These are phyloP conservation scores for Termitomyces sp. DNA, from an alignment of 768 basidiomycete genomes.

Conservation along the genomic window DNA sequence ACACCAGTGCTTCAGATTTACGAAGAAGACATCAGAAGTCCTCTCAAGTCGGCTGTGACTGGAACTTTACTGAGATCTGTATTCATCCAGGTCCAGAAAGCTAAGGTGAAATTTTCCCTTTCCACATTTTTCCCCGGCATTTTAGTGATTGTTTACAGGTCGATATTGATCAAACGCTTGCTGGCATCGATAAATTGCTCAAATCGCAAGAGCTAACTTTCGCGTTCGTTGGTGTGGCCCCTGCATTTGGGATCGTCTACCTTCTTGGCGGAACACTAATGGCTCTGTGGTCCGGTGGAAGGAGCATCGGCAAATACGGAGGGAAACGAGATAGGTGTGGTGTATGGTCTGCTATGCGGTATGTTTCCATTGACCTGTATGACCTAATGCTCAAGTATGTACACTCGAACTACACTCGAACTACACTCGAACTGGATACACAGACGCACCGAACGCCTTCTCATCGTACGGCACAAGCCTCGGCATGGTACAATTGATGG, in stretches of 20 bases:
- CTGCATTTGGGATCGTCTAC: slow-evolving; percentile 78
- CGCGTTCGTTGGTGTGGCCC: slow-evolving; percentile 94
- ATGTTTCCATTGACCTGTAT: slow-evolving; percentile 5
- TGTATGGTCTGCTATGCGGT: slow-evolving; percentile 75
- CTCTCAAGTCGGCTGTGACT: slow-evolving; percentile 70
- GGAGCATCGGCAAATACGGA: slow-evolving; percentile 48
- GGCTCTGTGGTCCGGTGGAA: slow-evolving; percentile 43
- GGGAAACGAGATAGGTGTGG: slow-evolving; percentile 45
- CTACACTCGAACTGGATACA: not conserved
- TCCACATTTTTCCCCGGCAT: not conserved
- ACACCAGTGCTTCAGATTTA: slow-evolving; percentile 84
- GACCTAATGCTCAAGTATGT: not conserved
- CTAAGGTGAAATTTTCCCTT: slow-evolving; percentile 52
- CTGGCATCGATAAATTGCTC: slow-evolving; percentile 89
- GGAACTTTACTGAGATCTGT: slow-evolving; percentile 81
- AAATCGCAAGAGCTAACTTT: slow-evolving; percentile 95
- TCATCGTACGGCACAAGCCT: slow-evolving; percentile 41
- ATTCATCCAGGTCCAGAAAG: slow-evolving; percentile 93
- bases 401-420: not conserved
- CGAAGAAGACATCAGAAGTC: slow-evolving; percentile 88
- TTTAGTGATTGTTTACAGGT: slow-evolving; percentile 41
- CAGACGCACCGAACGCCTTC: slow-evolving; percentile 65
- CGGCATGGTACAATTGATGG: not conserved
- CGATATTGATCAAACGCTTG: slow-evolving; percentile 84
- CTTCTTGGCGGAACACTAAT: slow-evolving; percentile 48